These are phyloP conservation scores for Porpolomopsis calyptriformis DNA, from an alignment of 768 basidiomycete genomes.

Conservation along the genomic window DNA sequence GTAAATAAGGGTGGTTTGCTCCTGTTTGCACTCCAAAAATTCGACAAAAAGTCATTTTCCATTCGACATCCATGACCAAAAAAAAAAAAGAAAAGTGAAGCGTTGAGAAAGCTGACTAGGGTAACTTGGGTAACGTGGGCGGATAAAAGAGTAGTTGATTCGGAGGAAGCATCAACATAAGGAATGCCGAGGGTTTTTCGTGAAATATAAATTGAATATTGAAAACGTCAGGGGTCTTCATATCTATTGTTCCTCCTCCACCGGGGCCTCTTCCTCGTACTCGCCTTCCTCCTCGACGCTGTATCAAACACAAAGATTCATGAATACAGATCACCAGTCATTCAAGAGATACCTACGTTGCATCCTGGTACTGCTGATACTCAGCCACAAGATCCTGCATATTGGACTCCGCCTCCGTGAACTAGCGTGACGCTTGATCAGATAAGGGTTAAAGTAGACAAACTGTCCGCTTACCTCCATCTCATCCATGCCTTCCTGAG, in stretches of 20 bases:
- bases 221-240: conserved; percentile 11
- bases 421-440: conserved; percentile 28
- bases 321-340: background rate
- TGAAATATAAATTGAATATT: conserved; percentile 5
- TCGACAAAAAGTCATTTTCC: conserved; percentile 19
- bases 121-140: conserved; percentile 18
- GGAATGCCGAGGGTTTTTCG: conserved; percentile 8
- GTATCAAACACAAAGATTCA: conserved; percentile 12
- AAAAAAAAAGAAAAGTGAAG: conserved; percentile 18
- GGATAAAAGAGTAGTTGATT: conserved; percentile 9
- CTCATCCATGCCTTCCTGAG: conserved; percentile 99
- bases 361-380: conserved; percentile 95
- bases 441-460: background rate
- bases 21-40: no score
- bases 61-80: conserved; percentile 24
- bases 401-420: conserved; percentile 98
- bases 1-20: no score
- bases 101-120: conserved; percentile 26
- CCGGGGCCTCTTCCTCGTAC: conserved; percentile 69
- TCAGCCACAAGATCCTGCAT: conserved; percentile 98
- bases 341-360: conserved; percentile 51
- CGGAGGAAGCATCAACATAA: conserved; percentile 5
- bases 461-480: conserved; percentile 55
- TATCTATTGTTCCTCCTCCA: conserved; percentile 47
- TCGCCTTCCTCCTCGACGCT: conserved; percentile 83